Percentiles rank a stretch among this genome's conserved stretches.
Evolutionary conservation across 140 eudicot genomes (phyloP).

Genomic region (Cichorium intybus): DNA sequence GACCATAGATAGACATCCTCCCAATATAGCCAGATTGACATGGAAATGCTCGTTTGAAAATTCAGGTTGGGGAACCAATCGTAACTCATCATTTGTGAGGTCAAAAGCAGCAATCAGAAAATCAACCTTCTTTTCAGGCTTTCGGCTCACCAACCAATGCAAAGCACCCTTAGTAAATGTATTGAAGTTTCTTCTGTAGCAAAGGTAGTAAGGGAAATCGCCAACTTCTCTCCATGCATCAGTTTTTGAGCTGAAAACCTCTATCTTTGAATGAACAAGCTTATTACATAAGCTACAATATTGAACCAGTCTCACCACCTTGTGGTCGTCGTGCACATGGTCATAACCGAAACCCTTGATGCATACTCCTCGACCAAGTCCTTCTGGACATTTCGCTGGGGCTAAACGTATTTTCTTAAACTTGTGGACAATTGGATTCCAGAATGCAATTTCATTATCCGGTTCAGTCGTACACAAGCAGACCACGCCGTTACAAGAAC

Average conservation of each 20-base stretch:
- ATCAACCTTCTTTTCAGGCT: slow-evolving; percentile 9
- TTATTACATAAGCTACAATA: slow-evolving; percentile 28
- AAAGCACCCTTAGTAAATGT: slow-evolving; percentile 27
- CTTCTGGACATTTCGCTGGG: slow-evolving; percentile 27
- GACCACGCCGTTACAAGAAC: slow-evolving; percentile 30
- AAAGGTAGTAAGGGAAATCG: slow-evolving; percentile 30
- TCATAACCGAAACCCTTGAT: slow-evolving; percentile 43
- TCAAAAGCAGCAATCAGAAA: slow-evolving; percentile 33
- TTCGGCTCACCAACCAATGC: slow-evolving; percentile 37
- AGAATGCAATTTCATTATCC: slow-evolving; percentile 37
- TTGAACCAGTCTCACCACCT: slow-evolving; percentile 41
- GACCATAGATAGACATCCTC: slow-evolving; percentile 35
- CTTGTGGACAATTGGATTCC: slow-evolving; percentile 35
- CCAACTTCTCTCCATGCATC: slow-evolving; percentile 32
- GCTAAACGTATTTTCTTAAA: slow-evolving; percentile 24
- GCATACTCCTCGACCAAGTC: slow-evolving; percentile 33
- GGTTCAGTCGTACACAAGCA: slow-evolving; percentile 38
- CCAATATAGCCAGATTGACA: slow-evolving; percentile 23
- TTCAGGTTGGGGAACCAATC: slow-evolving; percentile 30
- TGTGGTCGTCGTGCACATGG: slow-evolving; percentile 26
- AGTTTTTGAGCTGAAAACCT: slow-evolving; percentile 29
- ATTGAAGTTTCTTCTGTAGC: slow-evolving; percentile 16
- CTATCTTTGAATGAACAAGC: slow-evolving; percentile 26
- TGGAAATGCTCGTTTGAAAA: slow-evolving; percentile 12
- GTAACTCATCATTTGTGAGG: slow-evolving; percentile 25